phyloP scores from a whole-genome alignment of 176 grass and related monocot genomes.

The Phragmites australis region DNA sequence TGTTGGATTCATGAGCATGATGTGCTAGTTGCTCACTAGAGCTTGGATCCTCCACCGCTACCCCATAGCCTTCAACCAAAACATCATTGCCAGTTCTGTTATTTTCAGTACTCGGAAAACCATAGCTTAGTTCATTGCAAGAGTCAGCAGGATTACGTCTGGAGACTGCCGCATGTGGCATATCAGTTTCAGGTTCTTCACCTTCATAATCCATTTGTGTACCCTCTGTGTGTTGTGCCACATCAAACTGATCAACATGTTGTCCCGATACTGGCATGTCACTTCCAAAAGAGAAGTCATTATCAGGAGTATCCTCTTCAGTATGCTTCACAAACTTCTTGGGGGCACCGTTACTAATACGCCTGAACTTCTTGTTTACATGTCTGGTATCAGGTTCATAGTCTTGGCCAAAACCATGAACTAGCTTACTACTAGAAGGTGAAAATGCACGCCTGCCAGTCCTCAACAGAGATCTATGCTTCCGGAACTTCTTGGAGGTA shows the following conservation, averaged over 20 bases:
- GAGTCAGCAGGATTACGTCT: slow-evolving; percentile 38
- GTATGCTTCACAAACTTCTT: slow-evolving; percentile 43
- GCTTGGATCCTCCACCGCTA: slow-evolving; percentile 33
- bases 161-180: slow-evolving; percentile 43
- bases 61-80: slow-evolving; percentile 35
- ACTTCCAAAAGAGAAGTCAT: slow-evolving; percentile 44
- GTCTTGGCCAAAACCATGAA: slow-evolving; percentile 39
- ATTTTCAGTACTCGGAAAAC: slow-evolving; percentile 43
- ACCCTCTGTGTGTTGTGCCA: slow-evolving; percentile 34
- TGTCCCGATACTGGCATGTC: slow-evolving; percentile 34
- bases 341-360: slow-evolving; percentile 17
- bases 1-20: slow-evolving; percentile 36
- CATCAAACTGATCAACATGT: slow-evolving; percentile 33
- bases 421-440: slow-evolving; percentile 37
- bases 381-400: slow-evolving; percentile 30
- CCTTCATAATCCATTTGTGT: slow-evolving; percentile 36
- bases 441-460: slow-evolving; percentile 48
- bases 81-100: neutral
- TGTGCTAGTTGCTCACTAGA: slow-evolving; percentile 37
- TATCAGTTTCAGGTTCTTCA: slow-evolving; percentile 42
- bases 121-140: slow-evolving; percentile 41
- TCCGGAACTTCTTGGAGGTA: slow-evolving; percentile 62
- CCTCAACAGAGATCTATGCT: slow-evolving; percentile 62
- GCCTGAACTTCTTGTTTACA: slow-evolving; percentile 48
- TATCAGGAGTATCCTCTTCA: slow-evolving; percentile 49